Evolutionary conservation across 2,329 filamentous ascomycete genomes (phyloP), one percentile per base, ranked within the genome.

Genomic region (Colletotrichum simmondsii): DNA sequence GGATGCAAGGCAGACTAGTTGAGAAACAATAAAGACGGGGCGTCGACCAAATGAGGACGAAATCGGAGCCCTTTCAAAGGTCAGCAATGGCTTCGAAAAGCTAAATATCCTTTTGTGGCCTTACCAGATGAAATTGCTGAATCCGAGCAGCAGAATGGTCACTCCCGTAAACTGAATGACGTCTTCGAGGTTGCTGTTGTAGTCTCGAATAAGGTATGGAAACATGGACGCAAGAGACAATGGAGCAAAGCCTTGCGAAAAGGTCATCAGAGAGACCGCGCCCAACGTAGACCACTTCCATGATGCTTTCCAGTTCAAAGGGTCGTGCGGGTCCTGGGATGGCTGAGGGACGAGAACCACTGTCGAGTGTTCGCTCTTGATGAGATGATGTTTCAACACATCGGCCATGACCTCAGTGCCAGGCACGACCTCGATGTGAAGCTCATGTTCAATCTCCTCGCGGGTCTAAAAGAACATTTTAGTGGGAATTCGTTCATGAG

Each of bases 341-440:
- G 87, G 87, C 61, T 83, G 82, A 8, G 87, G 87, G n/a, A 87
- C 80, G 8, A 88, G 78, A 19, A 88, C 83, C 5, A 87, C 85
- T 24, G 84, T 64, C 1, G 87, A 86, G 42, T 84, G 72, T 26
- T 81, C 80, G 30, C 78, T 77, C 76, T 92, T 92, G 77, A 92
- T 89, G 76, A 92, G 92, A 79, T 92, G 90, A 79, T 91, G 89
- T 1, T 83, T 82, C 24, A 89, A 90, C 49, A 92, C 86, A 83
- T 93, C 82, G 49, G 76, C 79, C 83, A 84, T 84, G 68, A 84
- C 81, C 78, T 84, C 83, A 4, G 78, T 78, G 19, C 80, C 81
- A 5, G 80, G 78, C 67, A 81, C 76, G 82, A 81, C 65, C 77
- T 49, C 80, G 65, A 75, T 83, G 64, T 77, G 70, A 16, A 80